Percentiles rank a stretch among this genome's conserved stretches.
Evolutionary conservation across 495 filamentous ascomycete species (phyloP).

Genomic region (Aspergillus funiculosus): DNA sequence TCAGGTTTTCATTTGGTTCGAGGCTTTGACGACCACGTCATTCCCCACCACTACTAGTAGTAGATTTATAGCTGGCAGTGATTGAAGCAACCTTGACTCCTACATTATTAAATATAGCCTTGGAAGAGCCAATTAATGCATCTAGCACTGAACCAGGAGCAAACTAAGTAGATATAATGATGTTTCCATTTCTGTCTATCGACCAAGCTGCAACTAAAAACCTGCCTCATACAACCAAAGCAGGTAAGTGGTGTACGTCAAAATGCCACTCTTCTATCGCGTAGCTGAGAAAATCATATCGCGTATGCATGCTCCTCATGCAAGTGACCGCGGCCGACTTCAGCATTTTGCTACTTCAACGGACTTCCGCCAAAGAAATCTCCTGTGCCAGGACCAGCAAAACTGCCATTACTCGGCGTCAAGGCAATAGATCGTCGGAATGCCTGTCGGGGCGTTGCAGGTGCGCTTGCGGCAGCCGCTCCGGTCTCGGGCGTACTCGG

Average conservation of each 20-base stretch:
- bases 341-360: slow-evolving; percentile 27
- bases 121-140: not conserved
- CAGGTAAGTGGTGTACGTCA: slow-evolving; percentile 2
- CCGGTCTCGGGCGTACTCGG: slow-evolving; percentile 35
- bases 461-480: slow-evolving; percentile 29
- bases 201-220: slow-evolving; percentile 1
- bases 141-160: too few species aligned
- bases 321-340: too few species aligned
- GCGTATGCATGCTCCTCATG: too few species aligned
- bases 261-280: slow-evolving; percentile 4
- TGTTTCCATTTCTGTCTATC: slow-evolving; percentile 7
- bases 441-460: slow-evolving; percentile 40
- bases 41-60: slow-evolving; percentile 25
- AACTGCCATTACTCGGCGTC: slow-evolving; percentile 44
- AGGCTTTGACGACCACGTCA: slow-evolving; percentile 30
- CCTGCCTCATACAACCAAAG: slow-evolving; percentile 2
- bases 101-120: not conserved
- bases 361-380: slow-evolving; percentile 44
- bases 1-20: slow-evolving; percentile 5
- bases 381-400: slow-evolving; percentile 35
- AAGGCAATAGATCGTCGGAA: slow-evolving; percentile 44
- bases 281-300: slow-evolving; percentile 2
- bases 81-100: too few species aligned
- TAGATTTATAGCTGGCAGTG: too few species aligned
- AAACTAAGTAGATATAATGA: slow-evolving; percentile 1